Conservation (phyloP, 129 eudicot genomes). For the Pulicaria dysenterica region DNA sequence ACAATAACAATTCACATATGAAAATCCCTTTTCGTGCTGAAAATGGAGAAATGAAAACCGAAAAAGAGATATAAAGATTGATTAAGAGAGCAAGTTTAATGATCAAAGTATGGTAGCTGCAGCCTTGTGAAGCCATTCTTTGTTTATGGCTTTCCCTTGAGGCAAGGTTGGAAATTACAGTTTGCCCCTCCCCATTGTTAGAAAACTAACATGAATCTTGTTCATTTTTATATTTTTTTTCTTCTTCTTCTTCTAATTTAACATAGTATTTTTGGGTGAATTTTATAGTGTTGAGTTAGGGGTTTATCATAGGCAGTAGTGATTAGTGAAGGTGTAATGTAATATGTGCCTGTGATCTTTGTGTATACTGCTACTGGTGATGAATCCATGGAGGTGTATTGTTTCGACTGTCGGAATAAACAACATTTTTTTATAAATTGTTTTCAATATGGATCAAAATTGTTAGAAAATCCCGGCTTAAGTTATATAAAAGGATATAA, state of each 20-base stretch:
- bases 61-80: conserved; percentile 29
- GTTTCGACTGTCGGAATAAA: conserved; percentile 29
- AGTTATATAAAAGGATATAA: not conserved
- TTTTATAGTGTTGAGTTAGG: conserved; percentile 35
- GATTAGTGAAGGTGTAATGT: conserved; percentile 39
- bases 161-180: conserved; percentile 38
- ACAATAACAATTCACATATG: conserved; percentile 36
- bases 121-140: conserved; percentile 40
- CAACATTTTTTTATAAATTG: not conserved
- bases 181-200: conserved; percentile 33
- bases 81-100: conserved; percentile 13
- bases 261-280: conserved; percentile 34
- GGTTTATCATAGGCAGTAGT: conserved; percentile 36
- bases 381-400: conserved; percentile 8
- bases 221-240: conserved; percentile 16
- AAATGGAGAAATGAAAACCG: conserved; percentile 54
- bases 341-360: conserved; percentile 33
- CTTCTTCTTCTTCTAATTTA: conserved; percentile 6
- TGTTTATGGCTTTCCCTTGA: conserved; percentile 38
- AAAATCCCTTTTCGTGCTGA: conserved; percentile 45
- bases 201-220: conserved; percentile 42
- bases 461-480: not conserved
- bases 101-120: conserved; percentile 24
- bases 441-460: not conserved
- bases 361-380: conserved; percentile 31